These are phyloP conservation scores for Mortierella sp. DNA, from an alignment of 371 early-diverging fungal genomes.

Conservation along the genomic window DNA sequence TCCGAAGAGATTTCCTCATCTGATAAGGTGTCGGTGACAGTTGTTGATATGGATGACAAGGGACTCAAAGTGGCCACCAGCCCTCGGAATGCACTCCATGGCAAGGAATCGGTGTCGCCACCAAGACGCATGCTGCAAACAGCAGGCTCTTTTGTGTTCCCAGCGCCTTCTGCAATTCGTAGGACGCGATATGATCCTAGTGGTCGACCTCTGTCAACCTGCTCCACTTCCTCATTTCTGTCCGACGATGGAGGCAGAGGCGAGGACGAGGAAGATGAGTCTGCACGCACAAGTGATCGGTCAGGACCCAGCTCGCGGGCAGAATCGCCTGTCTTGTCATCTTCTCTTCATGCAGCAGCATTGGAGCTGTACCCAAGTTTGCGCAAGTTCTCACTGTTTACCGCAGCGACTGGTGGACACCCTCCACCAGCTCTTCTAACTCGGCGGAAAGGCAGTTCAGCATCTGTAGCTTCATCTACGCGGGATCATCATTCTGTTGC, in stretches of 20 bases:
- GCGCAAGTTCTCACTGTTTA: constrained; percentile 46
- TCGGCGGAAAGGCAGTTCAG: constrained; percentile 34
- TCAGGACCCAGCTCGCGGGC: constrained; percentile 10
- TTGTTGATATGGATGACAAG: background rate
- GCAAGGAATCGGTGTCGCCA: background rate
- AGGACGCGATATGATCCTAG: background rate
- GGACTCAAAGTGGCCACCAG: background rate
- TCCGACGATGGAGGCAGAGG: background rate
- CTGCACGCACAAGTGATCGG: background rate
- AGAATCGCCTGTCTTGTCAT: constrained; percentile 17
- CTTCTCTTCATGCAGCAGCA: constrained; percentile 28
- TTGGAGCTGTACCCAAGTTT: constrained; percentile 43
- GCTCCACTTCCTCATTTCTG: background rate
- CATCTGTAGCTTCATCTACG: constrained; percentile 8
- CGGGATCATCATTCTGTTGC: background rate
- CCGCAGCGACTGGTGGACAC: constrained; percentile 24
- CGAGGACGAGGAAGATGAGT: background rate
- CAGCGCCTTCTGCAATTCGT: constrained; percentile 9
- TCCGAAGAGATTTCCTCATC: no score
- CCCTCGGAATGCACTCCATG: background rate
- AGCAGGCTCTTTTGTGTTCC: constrained; percentile 22
- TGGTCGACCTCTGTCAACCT: background rate
- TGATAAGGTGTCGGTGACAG: no score
- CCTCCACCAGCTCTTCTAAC: constrained; percentile 40
- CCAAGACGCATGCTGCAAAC: background rate